Evolutionary conservation across 2,329 filamentous ascomycete genomes (phyloP), one percentile per base, ranked within the genome.

Genomic region (Didymella segeticola): DNA sequence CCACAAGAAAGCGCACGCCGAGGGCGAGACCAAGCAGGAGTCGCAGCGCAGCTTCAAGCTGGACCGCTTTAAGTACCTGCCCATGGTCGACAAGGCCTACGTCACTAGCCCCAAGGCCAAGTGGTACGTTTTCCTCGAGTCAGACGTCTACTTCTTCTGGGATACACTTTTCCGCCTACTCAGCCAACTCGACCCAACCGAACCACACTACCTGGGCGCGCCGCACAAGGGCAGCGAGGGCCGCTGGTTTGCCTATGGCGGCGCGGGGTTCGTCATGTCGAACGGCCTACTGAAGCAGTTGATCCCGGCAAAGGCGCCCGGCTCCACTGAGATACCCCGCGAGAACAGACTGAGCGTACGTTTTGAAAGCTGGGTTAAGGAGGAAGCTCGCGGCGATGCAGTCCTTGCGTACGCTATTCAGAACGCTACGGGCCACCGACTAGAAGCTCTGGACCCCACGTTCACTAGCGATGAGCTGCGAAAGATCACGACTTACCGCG

Each of bases 41-140:
- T 69, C 74, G 53, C 78, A 64, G 42, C 79, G 80, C 0, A 81
- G 80, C 29, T 84, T 82, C 81, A 79, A 78, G 57, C 72, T 84
- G 23, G 82, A 85, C 64, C 83, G 83, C 61, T 84, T 82, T 80
- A 85, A 85, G 69, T 84, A 84, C 67, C 73, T 84, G 47, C 82
- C 82, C 30, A 79, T 84, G 75, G 79, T 82, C 3, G 79, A 82
- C 55, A 81, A 82, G 67, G 79, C 81, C 0, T 75, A 79, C 53
- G 62, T 64, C 12, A 45, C 74, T 41, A 68, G 67, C 42, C 72
- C 72, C 20, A 66, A 67, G 41, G 70, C 68, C 33, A 70, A 74
- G 53, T 76, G 72, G 73, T 76, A 70, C 47, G 66, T 75, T 55
- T 75, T 75, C 58, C 62, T 75, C 38, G 73, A 76, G 56, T 68